Evolutionary conservation across 208 protist genomes (phyloP).

Genomic region (Lotmaria passim): DNA sequence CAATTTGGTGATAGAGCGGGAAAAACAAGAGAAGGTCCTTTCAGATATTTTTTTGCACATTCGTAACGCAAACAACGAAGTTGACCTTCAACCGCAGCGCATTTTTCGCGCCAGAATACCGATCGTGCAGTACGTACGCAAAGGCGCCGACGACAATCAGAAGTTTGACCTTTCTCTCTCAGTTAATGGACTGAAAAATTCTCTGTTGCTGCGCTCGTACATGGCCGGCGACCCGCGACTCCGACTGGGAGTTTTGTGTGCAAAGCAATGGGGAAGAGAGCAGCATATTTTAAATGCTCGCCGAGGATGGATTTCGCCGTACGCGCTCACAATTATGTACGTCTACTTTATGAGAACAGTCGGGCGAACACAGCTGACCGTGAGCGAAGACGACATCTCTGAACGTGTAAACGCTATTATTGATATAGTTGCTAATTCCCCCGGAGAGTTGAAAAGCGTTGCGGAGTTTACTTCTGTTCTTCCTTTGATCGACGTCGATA

Average conservation of each 20-base stretch:
- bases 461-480: slow-evolving; percentile 38
- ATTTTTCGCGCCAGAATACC: slow-evolving; percentile 83
- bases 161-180: slow-evolving; percentile 87
- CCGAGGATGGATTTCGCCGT: slow-evolving; percentile 84
- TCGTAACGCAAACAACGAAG: slow-evolving; percentile 8
- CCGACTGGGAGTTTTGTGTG: slow-evolving; percentile 48
- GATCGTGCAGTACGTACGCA: slow-evolving; percentile 52
- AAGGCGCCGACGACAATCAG: background rate
- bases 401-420: slow-evolving; percentile 27
- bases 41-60: slow-evolving; percentile 59
- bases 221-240: slow-evolving; percentile 66
- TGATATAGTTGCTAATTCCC: background rate
- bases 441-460: slow-evolving; percentile 18
- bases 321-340: slow-evolving; percentile 84
- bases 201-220: slow-evolving; percentile 68
- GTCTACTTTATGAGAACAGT: slow-evolving; percentile 72
- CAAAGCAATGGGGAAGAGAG: slow-evolving; percentile 74
- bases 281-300: slow-evolving; percentile 73
- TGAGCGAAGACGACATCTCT: slow-evolving; percentile 47
- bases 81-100: slow-evolving; percentile 51
- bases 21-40: slow-evolving; percentile 53
- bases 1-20: slow-evolving; percentile 37
- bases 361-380: slow-evolving; percentile 24
- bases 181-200: slow-evolving; percentile 71
- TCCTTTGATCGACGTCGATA: slow-evolving; percentile 34